These are phyloP conservation scores for Trametes maxima DNA, from an alignment of 768 basidiomycete genomes.

Conservation along the genomic window DNA sequence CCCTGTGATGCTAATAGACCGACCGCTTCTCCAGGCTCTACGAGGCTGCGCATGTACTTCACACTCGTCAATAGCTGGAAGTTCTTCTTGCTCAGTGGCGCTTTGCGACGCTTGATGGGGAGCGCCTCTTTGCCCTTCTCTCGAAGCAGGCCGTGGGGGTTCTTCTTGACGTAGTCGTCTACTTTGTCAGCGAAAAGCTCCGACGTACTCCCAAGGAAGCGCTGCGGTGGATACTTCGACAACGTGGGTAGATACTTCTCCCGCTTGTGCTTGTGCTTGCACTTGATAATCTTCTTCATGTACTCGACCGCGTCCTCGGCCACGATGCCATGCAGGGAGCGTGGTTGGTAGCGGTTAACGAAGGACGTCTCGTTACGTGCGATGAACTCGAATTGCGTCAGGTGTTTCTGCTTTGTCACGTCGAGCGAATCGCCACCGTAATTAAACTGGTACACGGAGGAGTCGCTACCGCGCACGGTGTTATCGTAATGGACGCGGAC, in stretches of 20 bases:
- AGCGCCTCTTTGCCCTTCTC: slow-evolving; percentile 43
- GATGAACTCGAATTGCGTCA: slow-evolving; percentile 92
- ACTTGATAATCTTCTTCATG: slow-evolving; percentile 92
- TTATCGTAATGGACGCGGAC: slow-evolving; percentile 97
- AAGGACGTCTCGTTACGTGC: slow-evolving; percentile 83
- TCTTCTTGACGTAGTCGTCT: slow-evolving; percentile 74
- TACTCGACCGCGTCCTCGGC: slow-evolving; percentile 67
- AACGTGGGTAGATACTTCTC: slow-evolving; percentile 71
- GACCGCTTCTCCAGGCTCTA: slow-evolving; percentile 98
- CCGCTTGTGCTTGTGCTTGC: slow-evolving; percentile 51
- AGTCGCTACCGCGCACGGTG: slow-evolving; percentile 94
- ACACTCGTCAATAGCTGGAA: slow-evolving; percentile 88
- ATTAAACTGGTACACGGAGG: slow-evolving; percentile 91
- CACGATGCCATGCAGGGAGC: slow-evolving; percentile 54
- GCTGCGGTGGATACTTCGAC: slow-evolving; percentile 74
- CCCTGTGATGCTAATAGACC: slow-evolving; percentile 96
- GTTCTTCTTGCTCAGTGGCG: slow-evolving; percentile 49
- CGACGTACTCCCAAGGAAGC: slow-evolving; percentile 86
- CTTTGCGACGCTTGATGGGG: slow-evolving; percentile 47
- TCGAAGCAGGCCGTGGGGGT: slow-evolving; percentile 59
- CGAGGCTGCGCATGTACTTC: slow-evolving; percentile 91
- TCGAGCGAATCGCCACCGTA: slow-evolving; percentile 98
- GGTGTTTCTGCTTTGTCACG: slow-evolving; percentile 95
- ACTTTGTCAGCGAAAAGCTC: slow-evolving; percentile 87
- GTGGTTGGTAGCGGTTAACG: slow-evolving; percentile 69